These are phyloP conservation scores for Botrytis elliptica DNA, from an alignment of 2,329 filamentous ascomycete species.

Conservation along the genomic window DNA sequence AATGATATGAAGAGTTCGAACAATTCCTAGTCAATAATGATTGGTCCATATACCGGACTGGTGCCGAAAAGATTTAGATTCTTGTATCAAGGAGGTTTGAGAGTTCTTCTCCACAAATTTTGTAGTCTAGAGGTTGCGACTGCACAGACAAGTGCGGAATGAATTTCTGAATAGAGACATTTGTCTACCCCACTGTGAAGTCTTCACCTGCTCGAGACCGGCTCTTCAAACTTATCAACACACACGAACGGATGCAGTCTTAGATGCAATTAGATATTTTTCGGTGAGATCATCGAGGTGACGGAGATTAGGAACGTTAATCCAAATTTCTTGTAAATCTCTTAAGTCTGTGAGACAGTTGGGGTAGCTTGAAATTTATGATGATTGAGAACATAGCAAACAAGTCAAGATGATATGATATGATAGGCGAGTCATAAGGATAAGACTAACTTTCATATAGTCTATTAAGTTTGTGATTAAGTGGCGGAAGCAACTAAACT, in stretches of 20 bases:
- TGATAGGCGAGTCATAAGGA: background rate
- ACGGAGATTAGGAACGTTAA: background rate
- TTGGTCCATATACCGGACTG: background rate
- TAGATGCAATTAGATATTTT: background rate
- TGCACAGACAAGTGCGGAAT: background rate
- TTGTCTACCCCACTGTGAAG: background rate
- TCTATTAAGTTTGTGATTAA: background rate
- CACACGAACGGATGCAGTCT: background rate
- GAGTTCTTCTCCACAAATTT: background rate
- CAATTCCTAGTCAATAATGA: background rate
- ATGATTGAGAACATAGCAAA: background rate
- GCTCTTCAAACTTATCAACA: background rate
- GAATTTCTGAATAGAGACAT: background rate
- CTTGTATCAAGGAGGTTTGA: constrained; percentile 11
- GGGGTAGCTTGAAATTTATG: background rate
- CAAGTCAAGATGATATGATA: background rate
- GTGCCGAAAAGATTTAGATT: constrained; percentile 5
- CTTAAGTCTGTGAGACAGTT: background rate
- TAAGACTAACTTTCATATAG: background rate
- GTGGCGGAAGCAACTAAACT: background rate
- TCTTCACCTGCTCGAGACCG: background rate
- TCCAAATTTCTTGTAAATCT: constrained; percentile 3
- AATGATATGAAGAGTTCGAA: background rate
- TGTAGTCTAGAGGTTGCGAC: constrained; percentile 2
- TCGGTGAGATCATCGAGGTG: background rate